Base-by-base conservation (phyloP, 768 basidiomycete species). In the Rhizopogon sp. region DNA sequence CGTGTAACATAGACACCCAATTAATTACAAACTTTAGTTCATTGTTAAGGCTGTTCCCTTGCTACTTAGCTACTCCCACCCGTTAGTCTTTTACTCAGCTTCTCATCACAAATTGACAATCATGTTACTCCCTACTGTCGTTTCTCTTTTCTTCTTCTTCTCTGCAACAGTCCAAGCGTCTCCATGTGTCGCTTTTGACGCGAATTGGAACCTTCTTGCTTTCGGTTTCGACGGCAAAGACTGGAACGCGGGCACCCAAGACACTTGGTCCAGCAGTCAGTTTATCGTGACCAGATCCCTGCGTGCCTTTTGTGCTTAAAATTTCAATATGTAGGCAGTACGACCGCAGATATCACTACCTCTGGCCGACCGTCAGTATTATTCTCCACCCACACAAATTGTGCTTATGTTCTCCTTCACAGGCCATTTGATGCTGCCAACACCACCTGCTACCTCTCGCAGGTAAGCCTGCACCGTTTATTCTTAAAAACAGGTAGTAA, bases 181-280 rank as follows among this genome's bases (percentile, higher is more conserved):
- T 16, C 76, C 84, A 3, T 96, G 93, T 66, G 75, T 93, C 39
- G 80, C 86, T 20, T 94, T 95, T 65, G 93, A 96, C 65, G 64
- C 76, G 42, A 74, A 71, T 62, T 93, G 87, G 84, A 92, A 95
- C 69, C 79, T 98, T 51, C 82, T 91, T 51, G 90, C 87, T 20
- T 91, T 98, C 66, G 90, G 89, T 53, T 81, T 91, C 57, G 81
- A 85, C 54, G 86, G 84, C 56, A 87, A 89, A 64, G 94, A 97
- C 70, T 94, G 88, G 74, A 84, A 81, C 61, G 84, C 89, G 49
- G 90, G 93, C 11, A 73, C 81, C 3, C 82, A 85, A 62, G 76
- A 79, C 61, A 75, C 79, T 5, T 97, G 92, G 92, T 66, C 74
- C 58, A 75, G 78, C 75, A 73, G 75, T 80, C 60, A 56, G 72